Percentiles rank a stretch among this genome's conserved stretches.
These are phyloP conservation scores for Mediolabrus comicus DNA, from an alignment of 108 stramenopile genomes.

Conservation along the genomic window DNA sequence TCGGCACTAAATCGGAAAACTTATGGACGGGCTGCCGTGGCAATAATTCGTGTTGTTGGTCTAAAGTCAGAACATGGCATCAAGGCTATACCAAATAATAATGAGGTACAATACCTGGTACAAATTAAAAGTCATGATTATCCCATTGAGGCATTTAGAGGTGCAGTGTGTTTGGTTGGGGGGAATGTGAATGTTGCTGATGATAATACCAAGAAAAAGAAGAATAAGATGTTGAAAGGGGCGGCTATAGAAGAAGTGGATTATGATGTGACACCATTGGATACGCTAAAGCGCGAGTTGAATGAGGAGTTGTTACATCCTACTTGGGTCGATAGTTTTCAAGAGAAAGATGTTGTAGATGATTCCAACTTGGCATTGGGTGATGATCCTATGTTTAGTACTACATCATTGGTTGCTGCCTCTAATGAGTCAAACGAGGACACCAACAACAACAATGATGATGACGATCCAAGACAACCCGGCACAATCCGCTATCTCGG, in stretches of 20 bases:
- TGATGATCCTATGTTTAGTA: neutral
- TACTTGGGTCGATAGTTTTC: slow-evolving; percentile 25
- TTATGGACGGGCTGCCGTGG: slow-evolving; percentile 46
- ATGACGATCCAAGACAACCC: neutral
- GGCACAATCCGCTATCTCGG: slow-evolving; percentile 37
- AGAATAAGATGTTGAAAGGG: slow-evolving; percentile 19
- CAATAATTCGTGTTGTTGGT: slow-evolving; percentile 35
- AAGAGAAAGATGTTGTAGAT: slow-evolving; percentile 9
- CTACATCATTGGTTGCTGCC: neutral
- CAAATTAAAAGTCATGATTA: slow-evolving; percentile 49
- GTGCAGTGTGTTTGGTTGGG: slow-evolving; percentile 34
- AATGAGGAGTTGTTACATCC: slow-evolving; percentile 32
- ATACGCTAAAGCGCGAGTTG: slow-evolving; percentile 40
- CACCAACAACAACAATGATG: neutral
- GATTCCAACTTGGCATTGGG: slow-evolving; percentile 3
- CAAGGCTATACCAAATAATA: neutral
- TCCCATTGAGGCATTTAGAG: slow-evolving; percentile 42
- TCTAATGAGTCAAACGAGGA: neutral
- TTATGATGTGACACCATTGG: slow-evolving; percentile 22
- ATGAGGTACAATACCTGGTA: slow-evolving; percentile 32
- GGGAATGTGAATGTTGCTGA: slow-evolving; percentile 31
- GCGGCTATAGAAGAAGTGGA: neutral
- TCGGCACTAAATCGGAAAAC: slow-evolving; percentile 19
- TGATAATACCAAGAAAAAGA: slow-evolving; percentile 14
- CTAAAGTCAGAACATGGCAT: neutral